Percentiles rank a stretch among this genome's conserved stretches.
Evolutionary conservation across 1,284 basidiomycete genomes (phyloP).

Genomic region (Naganishia sp.): DNA sequence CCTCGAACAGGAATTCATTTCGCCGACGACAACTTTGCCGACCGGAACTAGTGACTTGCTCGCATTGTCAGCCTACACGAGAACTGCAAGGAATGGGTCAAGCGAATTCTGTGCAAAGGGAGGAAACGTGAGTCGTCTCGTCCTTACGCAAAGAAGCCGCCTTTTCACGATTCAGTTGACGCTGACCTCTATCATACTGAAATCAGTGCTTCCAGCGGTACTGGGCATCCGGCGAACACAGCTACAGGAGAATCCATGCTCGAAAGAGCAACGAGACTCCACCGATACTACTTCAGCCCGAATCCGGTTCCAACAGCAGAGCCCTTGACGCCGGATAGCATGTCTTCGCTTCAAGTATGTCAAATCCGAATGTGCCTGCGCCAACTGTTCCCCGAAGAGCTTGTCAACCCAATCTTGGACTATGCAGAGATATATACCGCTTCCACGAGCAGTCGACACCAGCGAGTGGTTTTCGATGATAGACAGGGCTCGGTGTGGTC

Average conservation of each 20-base stretch:
- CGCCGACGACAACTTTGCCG: no score
- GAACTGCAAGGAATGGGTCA: background rate
- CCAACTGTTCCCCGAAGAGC: constrained; percentile 20
- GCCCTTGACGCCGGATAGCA: constrained; percentile 19
- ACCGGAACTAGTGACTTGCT: no score
- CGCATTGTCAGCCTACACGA: no score
- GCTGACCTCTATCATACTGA: no score
- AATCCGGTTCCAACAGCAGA: background rate
- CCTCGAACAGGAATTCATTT: no score
- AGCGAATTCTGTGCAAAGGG: background rate
- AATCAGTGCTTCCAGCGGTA: no score
- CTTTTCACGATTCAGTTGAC: no score
- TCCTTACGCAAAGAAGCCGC: no score
- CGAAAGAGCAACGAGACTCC: constrained; percentile 7
- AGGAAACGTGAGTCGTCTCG: background rate
- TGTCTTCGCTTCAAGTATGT: constrained; percentile 15
- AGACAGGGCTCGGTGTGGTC: constrained; percentile 14
- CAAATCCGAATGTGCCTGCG: constrained; percentile 19
- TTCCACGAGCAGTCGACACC: background rate
- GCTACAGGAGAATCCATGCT: constrained; percentile 3
- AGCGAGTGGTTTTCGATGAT: constrained; percentile 17
- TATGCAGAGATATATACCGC: constrained; percentile 11
- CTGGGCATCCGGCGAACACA: background rate
- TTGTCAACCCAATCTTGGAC: constrained; percentile 29
- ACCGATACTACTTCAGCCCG: constrained; percentile 12